Base-by-base conservation (phyloP, 768 basidiomycete genomes). In the Krasilnikovozyma curviuscula region DNA sequence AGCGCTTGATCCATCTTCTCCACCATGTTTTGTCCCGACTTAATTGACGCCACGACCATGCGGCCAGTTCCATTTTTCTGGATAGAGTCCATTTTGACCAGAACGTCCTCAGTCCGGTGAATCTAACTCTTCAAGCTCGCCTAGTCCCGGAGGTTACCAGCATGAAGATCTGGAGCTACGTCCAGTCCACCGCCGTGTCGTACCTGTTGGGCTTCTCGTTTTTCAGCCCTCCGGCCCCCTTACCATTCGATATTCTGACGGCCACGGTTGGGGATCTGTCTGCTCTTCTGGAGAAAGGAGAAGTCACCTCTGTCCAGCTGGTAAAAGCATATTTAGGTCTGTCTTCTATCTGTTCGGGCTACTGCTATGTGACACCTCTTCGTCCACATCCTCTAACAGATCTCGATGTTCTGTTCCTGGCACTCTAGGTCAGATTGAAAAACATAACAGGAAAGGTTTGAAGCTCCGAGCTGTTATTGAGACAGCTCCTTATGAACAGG, bases 381-480 rank as follows among this genome's bases (percentile, higher is more conserved):
- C 41, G 25, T 9, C 10, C 23, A 19, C 24, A 28, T 14, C 41
- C 52, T 30, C 30, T 16, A 3, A 31, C 4, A 42, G 30, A 12
- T 34, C 18, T 12, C 18, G 33, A 34, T 34, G 18, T 34, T 12
- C 33, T 18, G 12, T 12, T 12, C 12, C 33, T 34, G 18, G 18
- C 18, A 18, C 18, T 12, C 18, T 34, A 18, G 49, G 29, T 32
- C 51, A 55, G n/a, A 61, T 61, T 44, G 59, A 49, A 25, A 48
- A 44, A 9, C 48, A 63, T 47, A 61, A 63, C 39, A 31, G 43
- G 6, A 37, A 38, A 3, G 61, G 61, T 4, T 44, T 63, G 5
- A 38, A 49, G 1, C 55, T 63, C 1, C 52, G 57, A 31, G 60
- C 61, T 1, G 53, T 63, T 37, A 54, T 61, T 25, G 54, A 59